Percentiles rank a stretch among this genome's conserved stretches.
These are phyloP conservation scores for Jaapia argillacea DNA, from an alignment of 768 basidiomycete genomes.

Conservation along the genomic window DNA sequence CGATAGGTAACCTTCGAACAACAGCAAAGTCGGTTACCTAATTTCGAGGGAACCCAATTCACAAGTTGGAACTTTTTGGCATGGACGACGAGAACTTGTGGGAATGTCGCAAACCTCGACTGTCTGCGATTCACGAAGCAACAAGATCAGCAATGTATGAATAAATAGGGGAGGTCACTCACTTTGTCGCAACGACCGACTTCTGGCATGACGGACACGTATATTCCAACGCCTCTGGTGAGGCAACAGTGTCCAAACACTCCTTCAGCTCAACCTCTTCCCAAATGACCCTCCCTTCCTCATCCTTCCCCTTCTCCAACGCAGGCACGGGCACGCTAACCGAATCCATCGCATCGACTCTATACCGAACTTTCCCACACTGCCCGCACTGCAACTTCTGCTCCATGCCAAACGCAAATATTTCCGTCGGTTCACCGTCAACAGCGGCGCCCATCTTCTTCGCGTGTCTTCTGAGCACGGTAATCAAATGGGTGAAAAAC, in stretches of 20 bases:
- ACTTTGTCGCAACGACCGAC: conserved; percentile 68
- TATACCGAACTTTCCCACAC: conserved; percentile 78
- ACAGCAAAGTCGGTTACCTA: conserved; percentile 43
- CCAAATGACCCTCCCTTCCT: conserved; percentile 54
- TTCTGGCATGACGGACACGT: conserved; percentile 65
- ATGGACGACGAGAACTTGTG: conserved; percentile 80
- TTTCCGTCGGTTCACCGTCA: conserved; percentile 55
- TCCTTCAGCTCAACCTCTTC: conserved; percentile 47
- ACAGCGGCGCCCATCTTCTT: conserved; percentile 34
- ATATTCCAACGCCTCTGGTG: conserved; percentile 68
- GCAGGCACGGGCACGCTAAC: conserved; percentile 79
- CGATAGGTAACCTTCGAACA: background rate
- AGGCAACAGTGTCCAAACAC: conserved; percentile 52
- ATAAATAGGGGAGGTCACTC: conserved; percentile 15
- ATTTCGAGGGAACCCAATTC: conserved; percentile 94
- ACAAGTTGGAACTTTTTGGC: conserved; percentile 92
- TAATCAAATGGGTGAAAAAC: conserved; percentile 78
- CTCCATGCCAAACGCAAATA: conserved; percentile 77
- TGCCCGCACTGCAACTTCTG: conserved; percentile 76
- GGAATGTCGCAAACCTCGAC: conserved; percentile 75
- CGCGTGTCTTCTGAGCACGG: conserved; percentile 56
- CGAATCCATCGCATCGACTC: conserved; percentile 64
- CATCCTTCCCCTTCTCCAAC: conserved; percentile 39
- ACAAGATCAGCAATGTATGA: conserved; percentile 1
- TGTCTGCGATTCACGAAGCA: conserved; percentile 33